Evolutionary conservation across 176 grass and related monocot genomes (phyloP).

Genomic region (Calamus simplicifolius): DNA sequence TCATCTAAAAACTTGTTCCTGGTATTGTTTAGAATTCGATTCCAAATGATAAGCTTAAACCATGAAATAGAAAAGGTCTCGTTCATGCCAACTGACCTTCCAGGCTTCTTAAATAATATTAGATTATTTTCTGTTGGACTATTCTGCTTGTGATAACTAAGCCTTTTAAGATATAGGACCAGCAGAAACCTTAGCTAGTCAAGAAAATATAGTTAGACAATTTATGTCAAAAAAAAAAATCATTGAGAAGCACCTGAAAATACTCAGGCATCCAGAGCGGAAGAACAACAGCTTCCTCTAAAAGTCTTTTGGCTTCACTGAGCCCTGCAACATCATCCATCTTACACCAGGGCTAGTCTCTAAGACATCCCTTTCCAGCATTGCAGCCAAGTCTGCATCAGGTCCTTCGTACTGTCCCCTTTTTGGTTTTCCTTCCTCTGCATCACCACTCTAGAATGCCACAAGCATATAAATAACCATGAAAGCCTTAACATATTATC

Average conservation of each 20-base stretch:
- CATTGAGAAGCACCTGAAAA: slow-evolving; percentile 52
- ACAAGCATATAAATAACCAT: slow-evolving; percentile 2
- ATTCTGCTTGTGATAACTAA: no score
- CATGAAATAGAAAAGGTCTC: no score
- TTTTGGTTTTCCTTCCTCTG: slow-evolving; percentile 71
- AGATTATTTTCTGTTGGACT: no score
- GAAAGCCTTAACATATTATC: neutral
- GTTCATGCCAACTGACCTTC: no score
- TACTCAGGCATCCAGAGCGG: slow-evolving; percentile 94
- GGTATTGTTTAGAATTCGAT: no score
- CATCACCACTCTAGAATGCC: slow-evolving; percentile 54
- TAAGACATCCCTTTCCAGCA: slow-evolving; percentile 97
- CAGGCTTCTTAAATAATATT: no score
- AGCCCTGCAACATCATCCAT: slow-evolving; percentile 97
- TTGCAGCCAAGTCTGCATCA: slow-evolving; percentile 82
- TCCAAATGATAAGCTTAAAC: no score
- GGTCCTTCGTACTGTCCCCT: slow-evolving; percentile 90
- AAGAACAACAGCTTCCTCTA: slow-evolving; percentile 92
- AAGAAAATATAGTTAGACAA: no score
- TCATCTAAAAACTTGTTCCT: no score
- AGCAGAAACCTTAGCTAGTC: no score
- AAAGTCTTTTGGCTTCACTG: slow-evolving; percentile 85
- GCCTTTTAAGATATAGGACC: no score
- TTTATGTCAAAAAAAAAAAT: no score
- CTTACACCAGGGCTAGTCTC: slow-evolving; percentile 89